Evolutionary conservation across 441 rosid genomes (phyloP).

Genomic region (Gossypium trilobum): DNA sequence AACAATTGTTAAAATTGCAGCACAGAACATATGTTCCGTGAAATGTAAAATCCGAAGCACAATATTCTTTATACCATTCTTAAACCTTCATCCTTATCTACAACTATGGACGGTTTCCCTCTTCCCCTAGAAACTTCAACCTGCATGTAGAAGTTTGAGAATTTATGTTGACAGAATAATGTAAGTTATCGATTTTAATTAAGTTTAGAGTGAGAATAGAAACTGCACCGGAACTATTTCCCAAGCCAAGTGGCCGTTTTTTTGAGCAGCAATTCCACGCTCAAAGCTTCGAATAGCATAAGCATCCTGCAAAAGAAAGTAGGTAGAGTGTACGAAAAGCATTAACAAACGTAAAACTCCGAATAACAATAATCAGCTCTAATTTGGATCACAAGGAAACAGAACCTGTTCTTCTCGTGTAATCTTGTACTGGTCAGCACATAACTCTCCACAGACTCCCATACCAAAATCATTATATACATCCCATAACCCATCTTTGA

Average conservation of each 20-base stretch:
- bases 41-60: neutral
- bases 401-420: slow-evolving; percentile 74
- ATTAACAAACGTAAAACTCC: neutral
- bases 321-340: neutral
- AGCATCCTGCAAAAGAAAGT: slow-evolving; percentile 45
- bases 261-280: slow-evolving; percentile 65
- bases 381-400: neutral
- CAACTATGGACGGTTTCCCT: slow-evolving; percentile 41
- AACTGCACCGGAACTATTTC: slow-evolving; percentile 63
- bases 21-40: neutral
- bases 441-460: slow-evolving; percentile 88
- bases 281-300: slow-evolving; percentile 77
- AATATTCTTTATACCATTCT: slow-evolving; percentile 46
- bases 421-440: slow-evolving; percentile 59
- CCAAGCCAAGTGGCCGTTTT: slow-evolving; percentile 58
- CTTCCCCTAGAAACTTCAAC: slow-evolving; percentile 69
- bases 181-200: slow-evolving; percentile 8
- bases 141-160: slow-evolving; percentile 33
- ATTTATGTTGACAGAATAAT: slow-evolving; percentile 4
- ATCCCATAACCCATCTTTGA: slow-evolving; percentile 95
- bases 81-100: slow-evolving; percentile 75
- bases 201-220: slow-evolving; percentile 15
- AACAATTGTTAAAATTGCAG: neutral
- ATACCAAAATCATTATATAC: slow-evolving; percentile 82
- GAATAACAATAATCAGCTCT: neutral